Percentiles rank a stretch among this genome's conserved stretches.
Evolutionary conservation across 345 rosid species (phyloP).

Genomic region (Eucalyptus marginata): DNA sequence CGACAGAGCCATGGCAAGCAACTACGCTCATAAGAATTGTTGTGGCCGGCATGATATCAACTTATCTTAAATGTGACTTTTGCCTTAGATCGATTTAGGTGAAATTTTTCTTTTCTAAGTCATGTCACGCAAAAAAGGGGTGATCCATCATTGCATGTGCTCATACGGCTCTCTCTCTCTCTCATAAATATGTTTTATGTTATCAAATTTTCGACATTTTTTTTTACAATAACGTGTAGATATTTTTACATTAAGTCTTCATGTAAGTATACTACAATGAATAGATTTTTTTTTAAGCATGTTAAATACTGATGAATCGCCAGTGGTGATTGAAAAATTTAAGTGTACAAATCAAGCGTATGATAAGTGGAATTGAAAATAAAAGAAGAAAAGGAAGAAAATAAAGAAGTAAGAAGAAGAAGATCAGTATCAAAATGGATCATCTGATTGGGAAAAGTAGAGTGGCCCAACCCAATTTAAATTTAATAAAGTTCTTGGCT

Average conservation of each 20-base stretch:
- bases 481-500: neutral
- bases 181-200: neutral
- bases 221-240: no score
- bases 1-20: neutral
- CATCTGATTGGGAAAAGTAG: neutral
- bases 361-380: neutral
- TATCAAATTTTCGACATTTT: neutral
- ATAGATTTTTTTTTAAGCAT: neutral
- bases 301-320: neutral
- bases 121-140: neutral
- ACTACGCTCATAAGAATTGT: neutral
- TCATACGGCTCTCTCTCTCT: neutral
- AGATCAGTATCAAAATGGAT: neutral
- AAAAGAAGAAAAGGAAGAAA: no score
- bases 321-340: neutral
- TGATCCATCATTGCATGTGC: neutral
- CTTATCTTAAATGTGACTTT: neutral
- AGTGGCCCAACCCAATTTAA: neutral
- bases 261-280: neutral
- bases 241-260: neutral
- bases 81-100: neutral
- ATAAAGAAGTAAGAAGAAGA: no score
- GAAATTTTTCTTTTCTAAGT: neutral
- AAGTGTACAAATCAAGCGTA: neutral
- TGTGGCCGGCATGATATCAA: neutral